Evolutionary conservation across 2,329 filamentous ascomycete species (phyloP).

Genomic region (Botrytis squamosa): DNA sequence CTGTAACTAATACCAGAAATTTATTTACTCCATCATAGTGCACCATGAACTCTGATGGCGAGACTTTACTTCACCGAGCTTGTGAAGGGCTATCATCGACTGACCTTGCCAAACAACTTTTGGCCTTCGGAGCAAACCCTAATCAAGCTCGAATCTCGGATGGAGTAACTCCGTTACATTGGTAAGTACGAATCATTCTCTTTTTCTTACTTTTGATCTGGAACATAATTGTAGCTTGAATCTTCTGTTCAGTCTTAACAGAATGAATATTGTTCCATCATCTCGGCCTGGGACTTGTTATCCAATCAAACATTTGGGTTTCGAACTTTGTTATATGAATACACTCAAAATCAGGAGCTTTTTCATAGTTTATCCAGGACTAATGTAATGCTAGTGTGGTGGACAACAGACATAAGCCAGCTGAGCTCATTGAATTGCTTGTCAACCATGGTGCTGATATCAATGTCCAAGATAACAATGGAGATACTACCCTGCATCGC

Average conservation of each 20-base stretch:
- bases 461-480: conserved; percentile 19
- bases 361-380: not conserved
- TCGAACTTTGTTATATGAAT: not conserved
- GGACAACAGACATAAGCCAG: not conserved
- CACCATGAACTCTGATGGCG: not conserved
- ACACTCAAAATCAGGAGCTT: not conserved
- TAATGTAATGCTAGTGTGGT: not conserved
- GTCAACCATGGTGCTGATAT: conserved; percentile 23
- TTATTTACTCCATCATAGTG: not conserved
- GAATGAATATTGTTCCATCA: not conserved
- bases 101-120: not conserved
- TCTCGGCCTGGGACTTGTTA: not conserved
- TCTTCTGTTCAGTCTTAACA: not conserved
- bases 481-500: conserved; percentile 23
- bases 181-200: not conserved
- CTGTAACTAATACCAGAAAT: not conserved
- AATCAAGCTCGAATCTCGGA: conserved; percentile 11
- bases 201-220: not conserved
- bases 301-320: too few species aligned
- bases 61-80: conserved; percentile 10
- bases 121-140: not conserved
- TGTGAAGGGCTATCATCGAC: not conserved
- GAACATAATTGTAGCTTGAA: not conserved
- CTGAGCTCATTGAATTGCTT: not conserved
- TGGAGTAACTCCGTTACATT: conserved; percentile 1